Conservation (phyloP, 2,329 filamentous ascomycete species). For the Pestalotiopsis sp. region DNA sequence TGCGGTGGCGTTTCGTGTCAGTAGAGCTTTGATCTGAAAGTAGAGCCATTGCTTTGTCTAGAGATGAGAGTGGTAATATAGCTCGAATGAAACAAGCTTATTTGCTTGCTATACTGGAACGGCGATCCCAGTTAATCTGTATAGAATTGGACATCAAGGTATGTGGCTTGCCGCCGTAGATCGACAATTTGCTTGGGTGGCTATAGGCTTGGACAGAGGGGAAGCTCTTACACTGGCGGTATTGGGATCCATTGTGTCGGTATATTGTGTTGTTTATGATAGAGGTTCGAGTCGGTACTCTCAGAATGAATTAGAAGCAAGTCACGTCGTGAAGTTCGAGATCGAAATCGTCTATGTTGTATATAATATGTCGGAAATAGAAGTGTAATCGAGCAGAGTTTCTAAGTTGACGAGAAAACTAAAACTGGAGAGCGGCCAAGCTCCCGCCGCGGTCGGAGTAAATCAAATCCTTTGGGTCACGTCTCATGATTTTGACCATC, state of each 20-base stretch:
- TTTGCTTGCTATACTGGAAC: no score
- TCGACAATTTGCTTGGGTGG: not conserved
- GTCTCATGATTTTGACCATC: not conserved
- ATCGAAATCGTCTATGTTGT: no score
- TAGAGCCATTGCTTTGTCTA: no score
- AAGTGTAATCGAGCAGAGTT: not conserved
- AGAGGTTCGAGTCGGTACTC: not conserved
- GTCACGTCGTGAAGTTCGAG: not conserved
- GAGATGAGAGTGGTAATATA: no score
- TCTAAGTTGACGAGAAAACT: not conserved
- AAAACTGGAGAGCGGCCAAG: not conserved
- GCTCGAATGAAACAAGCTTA: no score
- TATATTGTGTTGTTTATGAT: not conserved
- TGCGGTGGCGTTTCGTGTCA: slow-evolving; percentile 32
- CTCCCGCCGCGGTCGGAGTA: slow-evolving; percentile 8
- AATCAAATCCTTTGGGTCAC: not conserved
- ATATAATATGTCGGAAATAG: not conserved
- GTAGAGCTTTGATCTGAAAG: not conserved
- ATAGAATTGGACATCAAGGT: not conserved
- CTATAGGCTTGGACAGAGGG: slow-evolving; percentile 1
- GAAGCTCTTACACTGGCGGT: slow-evolving; percentile 25
- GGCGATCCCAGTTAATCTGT: no score
- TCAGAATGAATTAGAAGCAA: not conserved
- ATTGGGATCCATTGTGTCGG: slow-evolving; percentile 26
- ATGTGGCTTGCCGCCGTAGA: not conserved